phyloP scores from a whole-genome alignment of 352 stramenopile species.

The Aphanomyces euteiches region DNA sequence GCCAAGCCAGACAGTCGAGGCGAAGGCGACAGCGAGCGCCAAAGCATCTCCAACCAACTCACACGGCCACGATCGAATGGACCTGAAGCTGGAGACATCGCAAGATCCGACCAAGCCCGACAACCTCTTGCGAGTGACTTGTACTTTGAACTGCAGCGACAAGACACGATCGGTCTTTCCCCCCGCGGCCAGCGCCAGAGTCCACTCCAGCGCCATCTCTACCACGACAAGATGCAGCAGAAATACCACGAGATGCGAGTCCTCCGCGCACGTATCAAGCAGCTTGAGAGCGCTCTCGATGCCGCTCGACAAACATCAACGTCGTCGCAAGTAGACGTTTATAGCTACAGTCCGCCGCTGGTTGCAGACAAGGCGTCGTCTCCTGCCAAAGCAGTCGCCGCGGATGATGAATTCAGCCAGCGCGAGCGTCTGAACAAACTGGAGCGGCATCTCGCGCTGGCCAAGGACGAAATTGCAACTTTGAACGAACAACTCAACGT shows the following conservation, averaged over 20 bases:
- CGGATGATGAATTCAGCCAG: not conserved
- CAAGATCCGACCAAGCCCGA: not conserved
- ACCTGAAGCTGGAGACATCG: constrained; percentile 1
- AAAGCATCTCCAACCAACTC: constrained; percentile 13
- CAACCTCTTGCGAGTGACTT: constrained; percentile 10
- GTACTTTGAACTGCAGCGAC: constrained; percentile 19
- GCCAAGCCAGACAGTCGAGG: constrained; percentile 17
- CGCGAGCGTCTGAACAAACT: constrained; percentile 39
- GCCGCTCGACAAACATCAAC: constrained; percentile 25
- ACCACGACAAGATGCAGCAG: constrained; percentile 70
- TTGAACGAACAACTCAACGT: constrained; percentile 37
- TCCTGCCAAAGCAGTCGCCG: constrained; percentile 27
- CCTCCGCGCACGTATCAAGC: constrained; percentile 47
- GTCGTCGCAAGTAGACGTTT: not conserved
- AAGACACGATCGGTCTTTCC: not conserved
- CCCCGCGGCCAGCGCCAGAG: not conserved
- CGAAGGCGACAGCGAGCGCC: not conserved
- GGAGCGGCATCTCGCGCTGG: constrained; percentile 45
- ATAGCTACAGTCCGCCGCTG: constrained; percentile 37
- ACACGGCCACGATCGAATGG: constrained; percentile 10
- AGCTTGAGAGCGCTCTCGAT: constrained; percentile 48
- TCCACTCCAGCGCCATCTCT: constrained; percentile 31
- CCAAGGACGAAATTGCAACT: constrained; percentile 42
- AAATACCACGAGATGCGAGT: constrained; percentile 59
- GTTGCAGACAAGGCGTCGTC: constrained; percentile 5